A percentile compares a stretch with the other conserved stretches of the same genome.
These are phyloP conservation scores for Alnus glutinosa DNA, from an alignment of 306 rosid species.

Conservation along the genomic window DNA sequence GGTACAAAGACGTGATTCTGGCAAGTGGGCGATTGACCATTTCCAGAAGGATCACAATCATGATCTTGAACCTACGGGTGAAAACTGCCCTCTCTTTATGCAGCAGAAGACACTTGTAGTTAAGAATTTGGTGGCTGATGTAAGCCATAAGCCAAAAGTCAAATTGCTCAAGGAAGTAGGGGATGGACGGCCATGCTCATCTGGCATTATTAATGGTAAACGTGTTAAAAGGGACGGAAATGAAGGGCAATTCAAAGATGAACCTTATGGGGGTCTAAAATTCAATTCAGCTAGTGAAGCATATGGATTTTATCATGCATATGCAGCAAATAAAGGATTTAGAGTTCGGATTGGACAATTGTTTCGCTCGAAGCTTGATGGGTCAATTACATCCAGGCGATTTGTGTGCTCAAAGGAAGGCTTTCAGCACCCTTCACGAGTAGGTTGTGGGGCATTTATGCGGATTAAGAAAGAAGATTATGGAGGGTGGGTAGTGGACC, in stretches of 20 bases:
- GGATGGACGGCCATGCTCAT: conserved; percentile 51
- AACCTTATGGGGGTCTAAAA: conserved; percentile 73
- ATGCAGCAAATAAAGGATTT: conserved; percentile 74
- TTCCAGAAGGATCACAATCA: conserved; percentile 85
- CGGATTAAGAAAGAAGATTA: conserved; percentile 85
- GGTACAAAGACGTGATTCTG: conserved; percentile 75
- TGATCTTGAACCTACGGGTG: conserved; percentile 53
- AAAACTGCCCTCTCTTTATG: conserved; percentile 39
- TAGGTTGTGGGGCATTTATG: conserved; percentile 90
- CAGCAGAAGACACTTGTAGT: conserved; percentile 39
- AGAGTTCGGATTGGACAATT: conserved; percentile 87
- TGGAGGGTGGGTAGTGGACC: conserved; percentile 90
- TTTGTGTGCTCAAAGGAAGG: conserved; percentile 98
- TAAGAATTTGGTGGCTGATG: conserved; percentile 37
- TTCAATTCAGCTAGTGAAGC: conserved; percentile 87
- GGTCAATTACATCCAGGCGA: conserved; percentile 76
- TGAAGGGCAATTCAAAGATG: conserved; percentile 48
- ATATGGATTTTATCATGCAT: conserved; percentile 73
- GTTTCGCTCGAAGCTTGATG: conserved; percentile 88
- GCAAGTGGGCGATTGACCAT: conserved; percentile 91
- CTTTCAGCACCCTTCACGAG: conserved; percentile 93
- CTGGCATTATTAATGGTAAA: conserved; percentile 51
- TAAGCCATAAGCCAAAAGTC: conserved; percentile 51
- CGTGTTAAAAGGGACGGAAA: conserved; percentile 56
- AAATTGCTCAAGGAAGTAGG: conserved; percentile 47